Evolutionary conservation across 1,139 yeast species (phyloP).

Genomic region (Ogataea hybrid): DNA sequence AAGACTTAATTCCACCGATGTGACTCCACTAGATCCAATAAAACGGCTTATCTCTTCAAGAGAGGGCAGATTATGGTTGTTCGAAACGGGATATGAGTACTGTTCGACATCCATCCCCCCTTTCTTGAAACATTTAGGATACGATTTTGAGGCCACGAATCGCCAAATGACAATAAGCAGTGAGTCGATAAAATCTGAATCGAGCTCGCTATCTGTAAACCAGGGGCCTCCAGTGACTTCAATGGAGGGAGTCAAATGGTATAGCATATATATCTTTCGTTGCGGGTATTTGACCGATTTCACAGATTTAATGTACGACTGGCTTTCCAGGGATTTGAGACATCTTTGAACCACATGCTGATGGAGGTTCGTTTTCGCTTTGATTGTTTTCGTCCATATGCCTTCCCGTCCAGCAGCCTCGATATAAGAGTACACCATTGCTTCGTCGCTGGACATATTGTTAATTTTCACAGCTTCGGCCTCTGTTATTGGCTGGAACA

Average conservation of each 20-base stretch:
- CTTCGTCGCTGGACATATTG: constrained; percentile 83
- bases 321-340: constrained; percentile 76
- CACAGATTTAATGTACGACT: constrained; percentile 83
- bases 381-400: constrained; percentile 92
- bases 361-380: constrained; percentile 87
- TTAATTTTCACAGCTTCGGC: constrained; percentile 70
- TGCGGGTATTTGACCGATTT: constrained; percentile 98
- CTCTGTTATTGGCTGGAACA: constrained; percentile 69
- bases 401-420: constrained; percentile 96
- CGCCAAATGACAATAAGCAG: constrained; percentile 85
- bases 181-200: constrained; percentile 88
- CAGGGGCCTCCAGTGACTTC: constrained; percentile 99
- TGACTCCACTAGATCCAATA: constrained; percentile 70
- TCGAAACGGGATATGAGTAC: constrained; percentile 26
- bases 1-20: constrained; percentile 74
- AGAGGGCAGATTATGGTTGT: constrained; percentile 60
- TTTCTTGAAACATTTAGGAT: constrained; percentile 61
- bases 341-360: constrained; percentile 89
- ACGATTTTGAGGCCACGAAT: constrained; percentile 71
- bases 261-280: constrained; percentile 92
- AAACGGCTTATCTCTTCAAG: constrained; percentile 73
- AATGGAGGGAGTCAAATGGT: constrained; percentile 86
- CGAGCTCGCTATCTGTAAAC: constrained; percentile 96
- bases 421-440: constrained; percentile 85
- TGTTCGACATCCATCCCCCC: constrained; percentile 27